These are phyloP conservation scores for Alternaria alternata DNA, from an alignment of 2,329 filamentous ascomycete genomes.

Conservation along the genomic window DNA sequence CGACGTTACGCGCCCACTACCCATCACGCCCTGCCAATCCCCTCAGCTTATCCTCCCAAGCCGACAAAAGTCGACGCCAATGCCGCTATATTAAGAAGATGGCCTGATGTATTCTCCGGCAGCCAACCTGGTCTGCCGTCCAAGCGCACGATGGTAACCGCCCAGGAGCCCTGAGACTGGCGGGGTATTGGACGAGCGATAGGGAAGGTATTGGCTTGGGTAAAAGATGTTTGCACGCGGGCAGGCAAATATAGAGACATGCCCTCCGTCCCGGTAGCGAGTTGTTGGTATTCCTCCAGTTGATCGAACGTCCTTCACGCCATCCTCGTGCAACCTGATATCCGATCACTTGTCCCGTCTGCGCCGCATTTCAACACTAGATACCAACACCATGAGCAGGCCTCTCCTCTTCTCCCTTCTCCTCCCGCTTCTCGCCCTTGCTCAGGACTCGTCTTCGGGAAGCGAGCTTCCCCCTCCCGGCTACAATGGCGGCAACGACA, in stretches of 20 bases:
- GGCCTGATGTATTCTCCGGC: conserved; percentile 26
- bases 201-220: conserved; percentile 33
- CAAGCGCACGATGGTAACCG: conserved; percentile 45
- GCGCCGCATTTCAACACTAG: conserved; percentile 20
- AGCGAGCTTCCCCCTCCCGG: conserved; percentile 36
- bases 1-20: conserved; percentile 44
- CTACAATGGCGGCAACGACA: conserved; percentile 50
- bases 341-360: conserved; percentile 25
- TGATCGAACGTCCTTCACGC: conserved; percentile 43
- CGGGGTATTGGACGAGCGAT: conserved; percentile 34
- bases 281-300: conserved; percentile 34
- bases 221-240: conserved; percentile 27
- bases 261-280: conserved; percentile 35
- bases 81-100: conserved; percentile 41
- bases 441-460: conserved; percentile 32
- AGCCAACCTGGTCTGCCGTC: conserved; percentile 32
- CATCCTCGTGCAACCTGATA: conserved; percentile 40
- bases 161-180: conserved; percentile 28
- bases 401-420: conserved; percentile 36
- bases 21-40: conserved; percentile 41
- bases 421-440: conserved; percentile 39
- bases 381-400: conserved; percentile 37
- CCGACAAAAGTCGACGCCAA: conserved; percentile 34
- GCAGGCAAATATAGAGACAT: conserved; percentile 48
- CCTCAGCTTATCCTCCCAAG: conserved; percentile 36